These are phyloP conservation scores for Amphibolis antarctica DNA, from an alignment of 106 monocot species.

Conservation along the genomic window DNA sequence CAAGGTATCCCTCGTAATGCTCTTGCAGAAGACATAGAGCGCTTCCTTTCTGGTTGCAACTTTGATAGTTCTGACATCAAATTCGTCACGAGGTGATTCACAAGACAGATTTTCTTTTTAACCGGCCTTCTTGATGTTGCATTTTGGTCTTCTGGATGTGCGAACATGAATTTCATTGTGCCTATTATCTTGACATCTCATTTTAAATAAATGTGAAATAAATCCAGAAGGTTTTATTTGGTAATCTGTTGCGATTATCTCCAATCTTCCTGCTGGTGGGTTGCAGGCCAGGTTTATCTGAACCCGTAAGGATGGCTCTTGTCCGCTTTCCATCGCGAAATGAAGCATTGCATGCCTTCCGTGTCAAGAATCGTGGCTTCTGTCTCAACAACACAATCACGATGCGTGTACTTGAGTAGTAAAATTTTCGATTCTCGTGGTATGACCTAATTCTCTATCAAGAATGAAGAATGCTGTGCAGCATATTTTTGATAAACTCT, in stretches of 20 bases:
- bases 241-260: too few species aligned
- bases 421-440: too few species aligned
- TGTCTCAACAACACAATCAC: constrained; percentile 49
- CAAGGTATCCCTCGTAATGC: constrained; percentile 52
- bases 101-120: too few species aligned
- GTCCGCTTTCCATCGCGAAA: constrained; percentile 32
- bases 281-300: constrained; percentile 20
- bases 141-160: too few species aligned
- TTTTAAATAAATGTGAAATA: too few species aligned
- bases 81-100: constrained; percentile 29
- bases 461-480: too few species aligned
- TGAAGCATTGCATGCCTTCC: constrained; percentile 53
- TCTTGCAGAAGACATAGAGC: constrained; percentile 53
- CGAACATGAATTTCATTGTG: too few species aligned
- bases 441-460: too few species aligned
- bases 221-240: too few species aligned
- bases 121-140: too few species aligned
- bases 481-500: too few species aligned
- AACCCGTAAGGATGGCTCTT: constrained; percentile 33
- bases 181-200: too few species aligned
- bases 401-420: constrained; percentile 35
- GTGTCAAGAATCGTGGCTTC: constrained; percentile 50
- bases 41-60: constrained; percentile 59
- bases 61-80: constrained; percentile 46
- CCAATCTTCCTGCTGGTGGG: neutral